Evolutionary conservation across 2,329 filamentous ascomycete genomes (phyloP).

Genomic region (Alternaria tenuissima): DNA sequence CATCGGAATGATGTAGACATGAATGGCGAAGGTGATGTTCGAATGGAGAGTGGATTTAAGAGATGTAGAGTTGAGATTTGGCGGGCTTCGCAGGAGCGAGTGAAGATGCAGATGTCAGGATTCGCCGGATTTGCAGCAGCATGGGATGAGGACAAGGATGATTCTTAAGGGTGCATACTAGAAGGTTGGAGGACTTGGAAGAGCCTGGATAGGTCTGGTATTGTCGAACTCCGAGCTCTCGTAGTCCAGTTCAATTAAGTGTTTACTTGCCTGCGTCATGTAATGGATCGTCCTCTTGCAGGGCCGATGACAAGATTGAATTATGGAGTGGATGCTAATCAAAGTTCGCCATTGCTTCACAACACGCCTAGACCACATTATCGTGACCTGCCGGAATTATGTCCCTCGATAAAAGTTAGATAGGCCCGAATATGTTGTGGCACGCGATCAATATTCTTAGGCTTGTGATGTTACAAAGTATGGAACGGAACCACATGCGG

Average conservation of each 20-base stretch:
- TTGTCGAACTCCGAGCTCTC: neutral
- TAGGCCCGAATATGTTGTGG: neutral
- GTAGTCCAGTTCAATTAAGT: neutral
- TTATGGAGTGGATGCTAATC: neutral
- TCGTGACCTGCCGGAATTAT: neutral
- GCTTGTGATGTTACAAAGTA: neutral
- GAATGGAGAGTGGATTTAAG: neutral
- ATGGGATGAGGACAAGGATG: neutral
- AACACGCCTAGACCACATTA: neutral
- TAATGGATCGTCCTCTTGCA: neutral
- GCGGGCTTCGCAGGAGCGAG: neutral
- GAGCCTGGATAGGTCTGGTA: neutral
- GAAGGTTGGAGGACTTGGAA: neutral
- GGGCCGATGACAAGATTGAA: neutral
- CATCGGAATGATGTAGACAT: neutral
- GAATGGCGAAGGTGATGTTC: neutral
- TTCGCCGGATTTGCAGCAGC: neutral
- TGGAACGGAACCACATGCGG: neutral
- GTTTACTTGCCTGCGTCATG: neutral
- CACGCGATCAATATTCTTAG: neutral
- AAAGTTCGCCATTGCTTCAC: neutral
- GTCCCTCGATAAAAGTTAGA: neutral
- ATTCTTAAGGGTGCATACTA: neutral
- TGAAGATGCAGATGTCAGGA: neutral
- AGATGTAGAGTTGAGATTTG: neutral